Evolutionary conservation across 1,139 yeast genomes (phyloP), one percentile per base, ranked within the genome.

Genomic region (Yamadazyma dushanensis): DNA sequence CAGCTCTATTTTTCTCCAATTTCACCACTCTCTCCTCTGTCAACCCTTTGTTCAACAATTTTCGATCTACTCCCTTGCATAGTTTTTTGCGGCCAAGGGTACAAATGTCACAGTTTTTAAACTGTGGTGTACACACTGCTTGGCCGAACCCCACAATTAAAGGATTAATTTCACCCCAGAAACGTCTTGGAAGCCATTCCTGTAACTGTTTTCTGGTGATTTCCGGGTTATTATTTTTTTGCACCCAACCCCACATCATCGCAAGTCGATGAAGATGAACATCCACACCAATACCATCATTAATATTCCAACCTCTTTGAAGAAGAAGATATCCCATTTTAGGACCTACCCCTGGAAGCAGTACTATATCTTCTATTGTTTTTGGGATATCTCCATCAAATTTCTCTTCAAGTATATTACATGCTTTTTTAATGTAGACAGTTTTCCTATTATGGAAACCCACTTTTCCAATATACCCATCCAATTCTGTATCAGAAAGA

Each of bases 61-160:
- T 66, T 33, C 66, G 62, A 48, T 78, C 76, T 7, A 67, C 76
- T 15, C 71, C 66, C 22, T 71, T 66, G 46, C 95, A 84, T 3
- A 80, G 51, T 1, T 70, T 73, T 4, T 66, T 59, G 22, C 52
- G 53, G 1, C 79, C 77, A 37, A 86, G 57, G 2, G 76, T 55
- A 49, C 97, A 90, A n/a, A 81, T 50, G 49, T 81, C 90, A 57
- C 97, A 90, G 44, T 83, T 73, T 29, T 78, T 63, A 3, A 80
- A 79, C 34, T 83, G 70, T 0, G 96, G 87, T 2, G 80, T 75
- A 55, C 97, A 90, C 2, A 90, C 73, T 1, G 81, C 81, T 57
- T 90, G 98, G 8, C 97, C 97, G 66, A 89, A 90, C 4, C 97
- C 97, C 3, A 90, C 97, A 10, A 90, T 59, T 15, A 84, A 59